Evolutionary conservation across 2,329 filamentous ascomycete genomes (phyloP).

Genomic region (Diplodia seriata): DNA sequence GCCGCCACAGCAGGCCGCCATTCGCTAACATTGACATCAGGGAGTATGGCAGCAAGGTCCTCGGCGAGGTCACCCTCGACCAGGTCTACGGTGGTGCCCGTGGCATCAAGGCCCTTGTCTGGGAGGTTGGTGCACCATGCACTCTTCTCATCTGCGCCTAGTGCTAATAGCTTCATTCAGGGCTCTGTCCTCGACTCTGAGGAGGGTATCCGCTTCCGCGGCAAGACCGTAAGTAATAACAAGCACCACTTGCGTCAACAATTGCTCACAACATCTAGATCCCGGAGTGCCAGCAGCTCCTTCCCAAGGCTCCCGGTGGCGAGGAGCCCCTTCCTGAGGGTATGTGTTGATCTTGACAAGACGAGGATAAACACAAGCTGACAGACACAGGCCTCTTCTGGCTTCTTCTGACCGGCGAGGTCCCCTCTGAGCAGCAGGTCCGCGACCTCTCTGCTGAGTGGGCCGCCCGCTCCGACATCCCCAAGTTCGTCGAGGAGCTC

Average conservation of each 20-base stretch:
- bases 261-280: slow-evolving; percentile 62
- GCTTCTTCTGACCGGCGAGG: slow-evolving; percentile 97
- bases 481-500: slow-evolving; percentile 98
- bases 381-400: slow-evolving; percentile 84
- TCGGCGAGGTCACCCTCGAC: slow-evolving; percentile 98
- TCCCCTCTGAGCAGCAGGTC: slow-evolving; percentile 97
- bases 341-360: slow-evolving; percentile 43
- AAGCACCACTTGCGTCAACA: slow-evolving; percentile 16
- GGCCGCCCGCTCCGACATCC: slow-evolving; percentile 95
- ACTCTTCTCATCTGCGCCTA: slow-evolving; percentile 12
- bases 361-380: slow-evolving; percentile 23
- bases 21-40: slow-evolving; percentile 57
- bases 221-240: slow-evolving; percentile 73
- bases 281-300: slow-evolving; percentile 95
- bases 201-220: slow-evolving; percentile 99
- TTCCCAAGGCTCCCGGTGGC: slow-evolving; percentile 96
- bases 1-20: slow-evolving; percentile 34
- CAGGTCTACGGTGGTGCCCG: slow-evolving; percentile 99
- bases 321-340: slow-evolving; percentile 96
- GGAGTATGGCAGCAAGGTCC: slow-evolving; percentile 91
- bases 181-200: slow-evolving; percentile 96
- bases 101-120: slow-evolving; percentile 98
- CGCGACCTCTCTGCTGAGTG: slow-evolving; percentile 97
- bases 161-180: slow-evolving; percentile 43
- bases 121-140: slow-evolving; percentile 69